These are phyloP conservation scores for Boletus reticuloceps DNA, from an alignment of 768 basidiomycete genomes.

Conservation along the genomic window DNA sequence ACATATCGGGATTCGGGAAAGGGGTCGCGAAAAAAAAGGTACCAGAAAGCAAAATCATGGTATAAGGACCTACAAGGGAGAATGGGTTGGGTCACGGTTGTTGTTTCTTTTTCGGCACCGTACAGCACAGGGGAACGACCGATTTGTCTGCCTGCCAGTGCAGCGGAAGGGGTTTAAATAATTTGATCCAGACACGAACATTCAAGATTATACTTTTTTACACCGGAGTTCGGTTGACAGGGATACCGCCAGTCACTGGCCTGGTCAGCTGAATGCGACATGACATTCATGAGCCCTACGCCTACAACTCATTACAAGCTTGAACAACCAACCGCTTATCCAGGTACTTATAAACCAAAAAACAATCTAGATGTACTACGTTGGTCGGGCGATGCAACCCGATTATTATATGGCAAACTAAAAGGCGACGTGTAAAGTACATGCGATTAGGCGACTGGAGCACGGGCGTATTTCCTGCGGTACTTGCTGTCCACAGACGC, in stretches of 20 bases:
- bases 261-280: not conserved
- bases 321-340: not conserved
- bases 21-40: too few species aligned
- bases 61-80: too few species aligned
- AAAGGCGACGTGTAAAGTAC: not conserved
- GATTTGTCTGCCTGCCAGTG: too few species aligned
- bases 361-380: slow-evolving; percentile 11
- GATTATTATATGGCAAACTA: not conserved
- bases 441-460: slow-evolving; percentile 27
- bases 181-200: too few species aligned
- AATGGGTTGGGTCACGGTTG: too few species aligned
- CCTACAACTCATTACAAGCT: slow-evolving; percentile 13
- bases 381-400: not conserved
- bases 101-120: too few species aligned
- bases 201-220: too few species aligned
- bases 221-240: too few species aligned
- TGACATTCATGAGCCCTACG: not conserved
- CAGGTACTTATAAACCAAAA: slow-evolving; percentile 8
- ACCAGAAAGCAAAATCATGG: too few species aligned
- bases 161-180: too few species aligned
- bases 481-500: slow-evolving; percentile 86
- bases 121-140: too few species aligned
- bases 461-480: slow-evolving; percentile 79
- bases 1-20: too few species aligned
- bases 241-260: not conserved